Evolutionary conservation across 1,284 basidiomycete genomes (phyloP), one percentile per base, ranked within the genome.

Genomic region (Polyporus tsugae): DNA sequence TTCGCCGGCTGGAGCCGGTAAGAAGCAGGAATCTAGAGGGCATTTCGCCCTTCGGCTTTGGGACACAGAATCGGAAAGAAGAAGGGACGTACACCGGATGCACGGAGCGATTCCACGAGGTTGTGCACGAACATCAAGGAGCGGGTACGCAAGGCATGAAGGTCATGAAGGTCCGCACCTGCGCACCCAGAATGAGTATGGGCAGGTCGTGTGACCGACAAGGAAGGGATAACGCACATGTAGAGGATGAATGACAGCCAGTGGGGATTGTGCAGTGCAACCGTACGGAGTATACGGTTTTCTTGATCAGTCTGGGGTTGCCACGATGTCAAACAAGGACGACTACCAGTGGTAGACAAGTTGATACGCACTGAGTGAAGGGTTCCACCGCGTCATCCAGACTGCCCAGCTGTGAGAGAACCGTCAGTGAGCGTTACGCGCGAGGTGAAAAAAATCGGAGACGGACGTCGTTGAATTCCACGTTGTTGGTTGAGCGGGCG

Each of bases 111-210:
- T 70, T 87, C 85, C 53, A 91, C 77, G 46, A 92, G 80, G 70
- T 88, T 84, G 74, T 92, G 91, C 49, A 92, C 84, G 78, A 91
- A 89, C 38, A 86, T 72, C n/a, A 92, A 82, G 52, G 87, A 87
- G 60, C 88, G 86, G 53, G 88, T 84, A 52, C 88, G 83, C 72
- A 92, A 78, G 75, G 92, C 85, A 73, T 90, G 81, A 74, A 93
- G 82, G 82, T 93, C 86, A 78, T 93, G 82, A 64, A 93, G 82
- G 77, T 91, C 90, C 70, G 86, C 77, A 75, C 84, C 90, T 91
- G 38, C 22, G 13, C 41, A 10, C 42, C 35, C n/a, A 42, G 10
- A 6, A 57, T 70, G 15, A 70, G 68, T 42, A 57, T 19, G 36
- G 19, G 41, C 6, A 19, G 44, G 68, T 70, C 69, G 68, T 70